Base-by-base conservation (phyloP, 495 filamentous ascomycete species). In the Penicillium daleae region DNA sequence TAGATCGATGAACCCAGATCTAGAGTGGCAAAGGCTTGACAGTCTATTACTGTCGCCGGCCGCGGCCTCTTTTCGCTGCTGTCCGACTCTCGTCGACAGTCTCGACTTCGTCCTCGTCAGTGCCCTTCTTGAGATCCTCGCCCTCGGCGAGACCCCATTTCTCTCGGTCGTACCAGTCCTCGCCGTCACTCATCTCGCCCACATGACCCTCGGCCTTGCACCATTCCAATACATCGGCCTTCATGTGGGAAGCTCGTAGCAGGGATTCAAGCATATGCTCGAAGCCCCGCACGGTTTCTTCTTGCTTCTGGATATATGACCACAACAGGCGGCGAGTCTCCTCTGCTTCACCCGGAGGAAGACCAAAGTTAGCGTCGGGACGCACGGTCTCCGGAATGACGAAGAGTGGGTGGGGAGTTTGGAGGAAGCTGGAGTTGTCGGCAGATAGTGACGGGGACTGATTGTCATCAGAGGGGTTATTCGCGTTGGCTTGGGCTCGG, bases 161-260 rank as follows among this genome's bases (percentile, higher is more conserved):
- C 70, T 95, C 91, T 59, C 86, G 86, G 69, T 97, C 93, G 72
- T 96, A 96, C 92, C 93, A 97, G 71, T 97, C 93, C 78, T 97
- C 93, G 3, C 92, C 92, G 68, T 97, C 93, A 35, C 90, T 93
- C 86, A 97, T 79, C 56, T 89, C 85, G 2, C 92, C 92, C 26
- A 90, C 83, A 69, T 97, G 95, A 6, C 87, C 91, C 74, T 99
- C 96, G 0, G 95, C 92, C 74, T 96, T 94, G 56, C 84, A 86
- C 90, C 92, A 96, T 61, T 90, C 87, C 71, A 90, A 83, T 12
- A 98, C 92, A 48, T 88, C 83, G 59, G 89, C 86, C 49, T 93
- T 85, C 80, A 92, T 86, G 31, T 90, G 85, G 66, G 93, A 87
- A 4, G 93, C 92, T 48, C 85, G 82, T 58, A 94, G 77, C 19